phyloP scores from a whole-genome alignment of 441 rosid species.

The Raphanus hybrid region DNA sequence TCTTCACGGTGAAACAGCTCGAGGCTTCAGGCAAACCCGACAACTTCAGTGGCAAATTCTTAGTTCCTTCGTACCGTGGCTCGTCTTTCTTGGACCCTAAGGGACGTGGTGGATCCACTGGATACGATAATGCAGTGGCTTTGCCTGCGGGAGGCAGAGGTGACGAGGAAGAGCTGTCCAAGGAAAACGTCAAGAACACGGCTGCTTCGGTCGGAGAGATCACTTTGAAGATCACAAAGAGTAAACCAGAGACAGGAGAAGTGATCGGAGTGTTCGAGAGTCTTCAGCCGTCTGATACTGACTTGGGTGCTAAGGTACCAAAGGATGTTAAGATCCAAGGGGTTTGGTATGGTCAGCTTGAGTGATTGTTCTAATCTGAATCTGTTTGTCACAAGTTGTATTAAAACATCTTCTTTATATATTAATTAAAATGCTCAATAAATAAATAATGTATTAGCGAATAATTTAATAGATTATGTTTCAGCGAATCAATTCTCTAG shows the following conservation, averaged over 20 bases:
- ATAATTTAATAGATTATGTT: neutral
- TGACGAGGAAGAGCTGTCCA: conserved; percentile 84
- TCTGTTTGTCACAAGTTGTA: conserved; percentile 13
- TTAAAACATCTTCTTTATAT: conserved; percentile 3
- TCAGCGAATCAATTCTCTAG: neutral
- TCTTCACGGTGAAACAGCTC: conserved; percentile 84
- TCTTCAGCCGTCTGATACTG: conserved; percentile 92
- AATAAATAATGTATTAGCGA: neutral
- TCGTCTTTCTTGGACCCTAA: conserved; percentile 7
- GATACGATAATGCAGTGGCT: conserved; percentile 74
- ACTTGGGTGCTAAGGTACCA: conserved; percentile 44
- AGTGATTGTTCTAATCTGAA: conserved; percentile 28
- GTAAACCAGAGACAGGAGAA: conserved; percentile 52
- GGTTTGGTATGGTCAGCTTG: conserved; percentile 92
- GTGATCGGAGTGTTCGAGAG: conserved; percentile 95
- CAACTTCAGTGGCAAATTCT: conserved; percentile 1
- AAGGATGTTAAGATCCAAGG: conserved; percentile 95
- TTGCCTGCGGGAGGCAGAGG: conserved; percentile 98
- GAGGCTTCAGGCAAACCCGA: conserved; percentile 55
- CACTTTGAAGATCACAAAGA: conserved; percentile 68
- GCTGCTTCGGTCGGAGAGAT: conserved; percentile 81
- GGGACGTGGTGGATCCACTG: conserved; percentile 10
- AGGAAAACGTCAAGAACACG: conserved; percentile 79
- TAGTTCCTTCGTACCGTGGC: conserved; percentile 5
- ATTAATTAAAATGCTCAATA: conserved; percentile 15